Evolutionary conservation across 192 early-diverging fungal genomes (phyloP).

Genomic region (Umbelopsis vinacea): DNA sequence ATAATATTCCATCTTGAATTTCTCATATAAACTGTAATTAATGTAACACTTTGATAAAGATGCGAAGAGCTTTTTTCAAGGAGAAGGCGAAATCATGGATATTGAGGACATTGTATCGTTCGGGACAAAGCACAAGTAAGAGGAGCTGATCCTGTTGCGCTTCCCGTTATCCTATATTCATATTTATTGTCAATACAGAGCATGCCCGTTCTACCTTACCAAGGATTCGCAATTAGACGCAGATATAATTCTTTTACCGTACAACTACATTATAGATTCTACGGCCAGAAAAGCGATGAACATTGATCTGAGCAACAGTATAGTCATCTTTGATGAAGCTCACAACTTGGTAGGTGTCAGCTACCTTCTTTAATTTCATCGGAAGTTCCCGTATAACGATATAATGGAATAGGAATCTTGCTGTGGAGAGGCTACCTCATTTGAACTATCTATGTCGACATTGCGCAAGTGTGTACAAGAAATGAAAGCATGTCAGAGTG

Average conservation of each 20-base stretch:
- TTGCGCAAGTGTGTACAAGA: constrained; percentile 34
- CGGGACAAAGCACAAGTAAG: constrained; percentile 40
- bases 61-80: background rate
- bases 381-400: background rate
- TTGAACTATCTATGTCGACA: constrained; percentile 42
- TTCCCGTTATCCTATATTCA: background rate
- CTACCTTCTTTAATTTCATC: background rate
- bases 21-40: background rate
- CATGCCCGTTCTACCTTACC: constrained; percentile 65
- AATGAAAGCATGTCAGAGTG: constrained; percentile 24
- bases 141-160: background rate
- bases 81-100: constrained; percentile 45
- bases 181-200: constrained; percentile 31
- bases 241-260: constrained; percentile 67
- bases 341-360: constrained; percentile 46
- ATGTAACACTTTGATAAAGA: background rate
- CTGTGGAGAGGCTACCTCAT: constrained; percentile 51
- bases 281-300: constrained; percentile 54
- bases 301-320: constrained; percentile 56
- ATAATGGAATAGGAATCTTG: constrained; percentile 27
- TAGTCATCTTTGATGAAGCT: constrained; percentile 70
- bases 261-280: constrained; percentile 66
- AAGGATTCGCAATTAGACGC: constrained; percentile 42
- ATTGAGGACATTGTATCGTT: constrained; percentile 59
- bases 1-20: background rate